Evolutionary conservation across 805 yeast species (phyloP), one percentile per base, ranked within the genome.

Genomic region (Candida nanaspora): DNA sequence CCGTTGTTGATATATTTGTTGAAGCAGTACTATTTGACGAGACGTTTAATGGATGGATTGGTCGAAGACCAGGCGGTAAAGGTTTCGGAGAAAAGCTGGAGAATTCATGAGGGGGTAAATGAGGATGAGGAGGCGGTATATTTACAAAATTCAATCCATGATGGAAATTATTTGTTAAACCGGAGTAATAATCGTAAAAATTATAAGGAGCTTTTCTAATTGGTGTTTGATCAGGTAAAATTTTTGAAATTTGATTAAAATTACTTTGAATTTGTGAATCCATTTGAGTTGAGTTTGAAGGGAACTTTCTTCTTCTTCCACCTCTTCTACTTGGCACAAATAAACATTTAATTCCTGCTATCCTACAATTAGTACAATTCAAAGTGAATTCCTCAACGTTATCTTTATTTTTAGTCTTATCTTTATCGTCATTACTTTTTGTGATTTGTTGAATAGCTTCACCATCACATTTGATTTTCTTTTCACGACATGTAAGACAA

Each of bases 381-480:
- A 35, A 16, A 3, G 29, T 34, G 9, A 34, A 15, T 16, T 34
- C n/a, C 16, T 25, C 32, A 8, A 3, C 32, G 3, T 33, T 19
- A 7, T 23, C 20, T 21, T 33, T 11, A 33, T 25, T 16, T 16
- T 34, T n/a, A 5, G 26, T 14, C 6, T 14, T 10, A 22, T 29
- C 9, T 35, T 8, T 56, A n/a, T 14, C 45, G 25, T 53, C 57
- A 13, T 42, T 40, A 3, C 48, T 47, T 41, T 55, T 63, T 40
- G 50, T 49, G 37, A 35, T 52, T 32, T 45, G 53, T 37, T 48
- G 23, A 10, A 46, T 41, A 13, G 65, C 51, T 47, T 77, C 83
- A 13, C 85, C 85, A 47, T 79, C 83, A 56, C 86, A 79, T 48
- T 77, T 79, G 46, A 79, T 68, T 49, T 80, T 79, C 60, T 75